Evolutionary conservation across 2,329 filamentous ascomycete genomes (phyloP), one percentile per base, ranked within the genome.

Genomic region (Rutstroemia sp.): DNA sequence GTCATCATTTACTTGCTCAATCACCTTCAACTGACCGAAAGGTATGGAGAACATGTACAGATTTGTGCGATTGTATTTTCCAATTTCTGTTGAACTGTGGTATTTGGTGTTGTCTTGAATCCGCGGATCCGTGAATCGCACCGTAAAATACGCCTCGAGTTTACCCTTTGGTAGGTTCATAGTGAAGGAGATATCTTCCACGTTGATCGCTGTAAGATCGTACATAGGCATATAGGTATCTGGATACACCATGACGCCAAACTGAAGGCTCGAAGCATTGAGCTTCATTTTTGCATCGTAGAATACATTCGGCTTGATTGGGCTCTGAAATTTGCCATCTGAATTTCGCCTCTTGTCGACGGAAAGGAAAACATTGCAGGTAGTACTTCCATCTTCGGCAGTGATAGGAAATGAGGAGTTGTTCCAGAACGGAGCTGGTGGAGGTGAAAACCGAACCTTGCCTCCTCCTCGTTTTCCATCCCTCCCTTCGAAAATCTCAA

Each of bases 241-340:
- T 6, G 79, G 75, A 1, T 75, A 70, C 1, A 77, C 61, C 70
- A 83, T 75, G 38, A 82, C 73, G 0, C 88, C 87, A 62, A 90
- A 86, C n/a, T 82, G 76, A 2, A 90, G 64, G 0, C 71, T 72
- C 2, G 67, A 64, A 1, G 78, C 73, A 1, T 68, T 63, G 1
- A 83, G 59, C 10, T 64, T 72, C 67, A 78, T 68, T 19, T 66
- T 65, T 21, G 65, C 56, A 1, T 69, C 68, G 45, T 71, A 69
- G 6, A 53, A 63, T 1, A 67, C 48, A 8, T 61, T 61, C n/a
- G 63, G 58, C 38, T 64, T 64, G 17, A 67, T 58, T 2, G 67
- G 67, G 52, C 69, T 54, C 27, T 23, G 38, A 3, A 57, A 30
- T 12, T 14, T n/a, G 2, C 19, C 25, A 21, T 27, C 37, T 37